Evolutionary conservation across 768 basidiomycete genomes (phyloP), one percentile per base, ranked within the genome.

Genomic region (Boletus sensibilis): DNA sequence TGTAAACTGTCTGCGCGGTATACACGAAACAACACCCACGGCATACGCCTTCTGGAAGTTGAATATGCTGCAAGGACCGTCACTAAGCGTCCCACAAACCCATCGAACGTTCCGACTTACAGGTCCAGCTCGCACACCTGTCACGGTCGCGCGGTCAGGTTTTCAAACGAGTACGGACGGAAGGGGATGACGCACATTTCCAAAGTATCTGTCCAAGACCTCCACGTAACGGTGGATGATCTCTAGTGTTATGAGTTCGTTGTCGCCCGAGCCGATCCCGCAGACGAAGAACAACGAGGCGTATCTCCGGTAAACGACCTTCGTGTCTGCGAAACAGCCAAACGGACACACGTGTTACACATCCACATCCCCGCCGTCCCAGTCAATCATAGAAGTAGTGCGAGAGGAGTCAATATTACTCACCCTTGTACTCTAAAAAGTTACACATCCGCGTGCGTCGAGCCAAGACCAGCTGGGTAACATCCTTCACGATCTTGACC

Each of bases 11-110:
- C 35, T 27, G 44, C 4, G 11, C 21, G 8, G 29, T 35, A 47
- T 13, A 25, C n/a, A n/a, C 13, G 55, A 48, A 41, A 16, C 29
- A 43, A 20, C 18, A 38, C 77, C 43, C 58, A 91, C 94, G 5
- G 91, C 85, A 69, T 94, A 97, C 2, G 95, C 96, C 71, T 94
- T 92, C 69, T 98, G 91, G 70, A 98, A 98, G 76, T 97, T 97
- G 82, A 97, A 98, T 63, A 98, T 96, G 51, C 92, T 94, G 38
- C 44, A 49, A 47, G 8, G n/a, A 45, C 40, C 45, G n/a, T 53
- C 51, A 38, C n/a, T 20, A 38, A 45, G 39, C 35, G 4, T 33
- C 14, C 37, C 21, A n/a, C 37, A 37, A 25, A 21, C 13, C 1
- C 14, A 4, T 18, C 2, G 9, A 55, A 51, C 8, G 43, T 31